Conservation (phyloP, 768 basidiomycete genomes). For the Phanerodontia chrysosporium region DNA sequence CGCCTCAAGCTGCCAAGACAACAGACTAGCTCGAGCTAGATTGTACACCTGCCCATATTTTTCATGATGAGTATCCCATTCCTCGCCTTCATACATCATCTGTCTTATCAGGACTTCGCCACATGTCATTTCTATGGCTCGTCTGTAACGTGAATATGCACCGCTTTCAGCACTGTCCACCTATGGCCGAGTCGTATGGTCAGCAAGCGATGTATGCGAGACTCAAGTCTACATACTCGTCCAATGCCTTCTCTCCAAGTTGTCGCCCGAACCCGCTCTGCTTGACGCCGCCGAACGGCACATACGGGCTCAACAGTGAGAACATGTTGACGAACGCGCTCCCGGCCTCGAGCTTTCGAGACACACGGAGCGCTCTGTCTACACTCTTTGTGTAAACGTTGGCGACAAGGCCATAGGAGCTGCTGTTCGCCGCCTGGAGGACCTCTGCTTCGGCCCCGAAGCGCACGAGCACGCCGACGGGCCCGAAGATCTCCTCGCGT, state of each 20-base stretch:
- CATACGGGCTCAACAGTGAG: slow-evolving; percentile 15
- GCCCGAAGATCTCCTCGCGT: slow-evolving; percentile 74
- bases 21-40: too few species aligned
- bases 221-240: slow-evolving; percentile 30
- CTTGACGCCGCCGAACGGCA: slow-evolving; percentile 67
- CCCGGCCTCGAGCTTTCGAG: slow-evolving; percentile 38
- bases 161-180: too few species aligned
- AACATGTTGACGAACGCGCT: slow-evolving; percentile 27
- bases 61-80: too few species aligned
- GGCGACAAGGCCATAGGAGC: slow-evolving; percentile 42
- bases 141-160: too few species aligned
- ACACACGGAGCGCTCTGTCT: slow-evolving; percentile 35
- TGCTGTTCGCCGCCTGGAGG: slow-evolving; percentile 38
- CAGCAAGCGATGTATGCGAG: slow-evolving; percentile 12
- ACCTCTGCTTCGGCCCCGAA: slow-evolving; percentile 52
- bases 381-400: slow-evolving; percentile 45
- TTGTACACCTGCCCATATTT: too few species aligned
- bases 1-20: too few species aligned
- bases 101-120: too few species aligned
- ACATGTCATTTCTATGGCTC: too few species aligned
- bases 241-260: slow-evolving; percentile 53
- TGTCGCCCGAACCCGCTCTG: slow-evolving; percentile 68
- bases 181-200: too few species aligned
- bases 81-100: too few species aligned
- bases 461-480: slow-evolving; percentile 70